phyloP scores from a whole-genome alignment of 345 rosid genomes.

The Pistacia atlantica region DNA sequence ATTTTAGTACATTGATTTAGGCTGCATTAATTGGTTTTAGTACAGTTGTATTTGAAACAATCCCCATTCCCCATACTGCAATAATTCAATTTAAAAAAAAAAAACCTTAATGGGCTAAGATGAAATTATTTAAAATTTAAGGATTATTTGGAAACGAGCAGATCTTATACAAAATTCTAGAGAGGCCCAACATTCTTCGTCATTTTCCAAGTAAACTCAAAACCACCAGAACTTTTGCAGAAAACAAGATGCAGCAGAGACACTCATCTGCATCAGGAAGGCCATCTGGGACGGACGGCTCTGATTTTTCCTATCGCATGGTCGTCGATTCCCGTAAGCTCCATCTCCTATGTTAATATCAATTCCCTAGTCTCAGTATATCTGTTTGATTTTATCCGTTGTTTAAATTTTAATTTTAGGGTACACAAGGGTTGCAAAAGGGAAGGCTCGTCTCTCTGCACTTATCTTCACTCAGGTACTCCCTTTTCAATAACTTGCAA shows the following conservation, averaged over 20 bases:
- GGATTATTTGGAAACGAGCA: neutral
- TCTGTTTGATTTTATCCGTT: neutral
- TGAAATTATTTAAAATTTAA: too few species aligned
- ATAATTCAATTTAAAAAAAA: too few species aligned
- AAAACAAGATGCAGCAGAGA: slow-evolving; percentile 19
- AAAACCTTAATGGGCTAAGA: too few species aligned
- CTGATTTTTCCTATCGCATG: slow-evolving; percentile 80
- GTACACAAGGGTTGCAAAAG: slow-evolving; percentile 57
- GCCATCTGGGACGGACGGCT: slow-evolving; percentile 84
- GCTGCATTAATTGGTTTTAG: too few species aligned
- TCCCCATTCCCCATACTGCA: too few species aligned
- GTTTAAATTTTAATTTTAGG: slow-evolving; percentile 29
- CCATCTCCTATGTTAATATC: slow-evolving; percentile 4
- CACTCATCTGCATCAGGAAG: slow-evolving; percentile 30
- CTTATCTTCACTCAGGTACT: slow-evolving; percentile 48
- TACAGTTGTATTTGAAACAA: too few species aligned
- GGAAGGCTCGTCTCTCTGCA: slow-evolving; percentile 40
- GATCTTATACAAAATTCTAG: neutral
- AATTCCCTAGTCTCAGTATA: neutral
- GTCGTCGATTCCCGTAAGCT: slow-evolving; percentile 84
- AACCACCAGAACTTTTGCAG: neutral
- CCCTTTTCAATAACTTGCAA: neutral
- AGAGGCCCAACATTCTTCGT: neutral
- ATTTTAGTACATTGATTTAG: too few species aligned
- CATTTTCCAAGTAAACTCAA: neutral